Evolutionary conservation across 805 yeast genomes (phyloP).

Genomic region (Barnettozyma pratensis): DNA sequence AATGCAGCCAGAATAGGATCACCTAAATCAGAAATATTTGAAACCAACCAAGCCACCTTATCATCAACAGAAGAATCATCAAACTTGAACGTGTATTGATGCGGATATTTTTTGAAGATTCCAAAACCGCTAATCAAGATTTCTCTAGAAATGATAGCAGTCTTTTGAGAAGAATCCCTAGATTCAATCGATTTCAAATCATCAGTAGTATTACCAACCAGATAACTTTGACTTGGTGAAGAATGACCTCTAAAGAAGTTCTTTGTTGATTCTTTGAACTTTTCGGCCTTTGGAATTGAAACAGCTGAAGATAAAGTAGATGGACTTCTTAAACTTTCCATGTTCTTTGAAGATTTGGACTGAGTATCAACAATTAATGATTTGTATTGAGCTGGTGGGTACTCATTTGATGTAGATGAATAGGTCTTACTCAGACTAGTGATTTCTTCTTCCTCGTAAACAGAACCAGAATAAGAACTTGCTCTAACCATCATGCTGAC

Average conservation of each 20-base stretch:
- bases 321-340: constrained; percentile 12
- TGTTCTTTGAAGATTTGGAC: constrained; percentile 1
- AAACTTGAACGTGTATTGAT: constrained; percentile 23
- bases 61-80: constrained; percentile 3
- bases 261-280: constrained; percentile 22
- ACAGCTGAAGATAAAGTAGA: constrained; percentile 19
- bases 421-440: constrained; percentile 12
- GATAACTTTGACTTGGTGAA: constrained; percentile 13
- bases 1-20: constrained; percentile 37
- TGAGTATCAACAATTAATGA: constrained; percentile 5
- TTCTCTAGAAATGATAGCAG: constrained; percentile 19
- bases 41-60: constrained; percentile 5
- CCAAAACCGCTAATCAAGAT: constrained; percentile 27
- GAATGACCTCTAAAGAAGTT: constrained; percentile 21
- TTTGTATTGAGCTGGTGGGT: constrained; percentile 8
- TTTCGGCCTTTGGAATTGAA: constrained; percentile 21
- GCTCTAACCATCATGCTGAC: constrained; percentile 16
- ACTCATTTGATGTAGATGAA: constrained; percentile 18
- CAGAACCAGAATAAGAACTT: constrained; percentile 14
- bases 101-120: constrained; percentile 31
- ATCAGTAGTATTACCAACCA: constrained; percentile 8
- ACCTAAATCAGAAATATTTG: constrained; percentile 3
- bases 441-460: constrained; percentile 17
- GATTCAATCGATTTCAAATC: constrained; percentile 15
- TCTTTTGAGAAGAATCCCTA: constrained; percentile 9